phyloP scores from a whole-genome alignment of 78 protist genomes.

The Protostelium mycophagum region DNA sequence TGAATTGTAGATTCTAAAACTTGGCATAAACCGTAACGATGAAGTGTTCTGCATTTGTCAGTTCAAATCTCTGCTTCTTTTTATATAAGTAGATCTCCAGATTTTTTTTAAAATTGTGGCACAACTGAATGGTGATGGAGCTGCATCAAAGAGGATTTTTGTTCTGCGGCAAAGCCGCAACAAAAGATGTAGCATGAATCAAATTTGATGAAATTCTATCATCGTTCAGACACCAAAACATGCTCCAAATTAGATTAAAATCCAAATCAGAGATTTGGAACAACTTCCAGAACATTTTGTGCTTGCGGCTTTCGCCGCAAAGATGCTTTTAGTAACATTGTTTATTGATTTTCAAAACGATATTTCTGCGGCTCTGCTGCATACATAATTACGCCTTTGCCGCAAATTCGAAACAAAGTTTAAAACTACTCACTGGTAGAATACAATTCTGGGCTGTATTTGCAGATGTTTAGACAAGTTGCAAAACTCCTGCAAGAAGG shows the following conservation, averaged over 20 bases:
- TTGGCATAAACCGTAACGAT: background rate
- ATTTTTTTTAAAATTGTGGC: too few species aligned
- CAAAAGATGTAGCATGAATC: too few species aligned
- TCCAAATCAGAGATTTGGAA: background rate
- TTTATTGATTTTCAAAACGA: constrained; percentile 27
- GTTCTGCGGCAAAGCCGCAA: too few species aligned
- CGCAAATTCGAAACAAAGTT: too few species aligned
- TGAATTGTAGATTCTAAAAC: background rate
- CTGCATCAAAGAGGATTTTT: too few species aligned
- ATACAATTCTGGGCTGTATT: constrained; percentile 21
- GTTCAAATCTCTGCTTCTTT: too few species aligned
- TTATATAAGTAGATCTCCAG: too few species aligned
- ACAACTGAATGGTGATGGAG: too few species aligned
- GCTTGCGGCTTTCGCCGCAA: background rate
- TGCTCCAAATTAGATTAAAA: too few species aligned
- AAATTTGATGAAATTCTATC: too few species aligned
- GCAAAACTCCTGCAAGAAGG: constrained; percentile 66
- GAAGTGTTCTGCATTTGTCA: background rate
- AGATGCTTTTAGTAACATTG: constrained; percentile 13
- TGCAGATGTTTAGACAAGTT: constrained; percentile 50
- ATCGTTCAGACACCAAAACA: too few species aligned
- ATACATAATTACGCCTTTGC: constrained; percentile 12
- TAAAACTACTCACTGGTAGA: constrained; percentile 26
- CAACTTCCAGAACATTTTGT: background rate
- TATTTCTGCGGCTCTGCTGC: constrained; percentile 23